Percentiles rank a stretch among this genome's conserved stretches.
Conservation (phyloP, 176 grass and related monocot genomes). For the Carex myosuroides region DNA sequence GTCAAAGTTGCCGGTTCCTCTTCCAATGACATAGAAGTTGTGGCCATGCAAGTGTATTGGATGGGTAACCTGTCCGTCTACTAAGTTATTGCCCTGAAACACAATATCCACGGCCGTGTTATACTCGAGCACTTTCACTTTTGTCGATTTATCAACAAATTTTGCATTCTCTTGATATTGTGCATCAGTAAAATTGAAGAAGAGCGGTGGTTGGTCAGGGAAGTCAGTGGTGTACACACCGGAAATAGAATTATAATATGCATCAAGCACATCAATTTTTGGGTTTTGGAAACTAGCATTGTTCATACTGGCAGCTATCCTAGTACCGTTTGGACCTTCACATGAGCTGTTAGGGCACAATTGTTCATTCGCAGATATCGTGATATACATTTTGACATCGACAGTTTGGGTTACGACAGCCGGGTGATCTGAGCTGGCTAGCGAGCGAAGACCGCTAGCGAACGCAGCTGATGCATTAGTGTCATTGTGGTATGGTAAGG, state of each 20-base stretch:
- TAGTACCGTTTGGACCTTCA: neutral
- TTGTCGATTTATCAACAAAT: neutral
- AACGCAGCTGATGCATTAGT: neutral
- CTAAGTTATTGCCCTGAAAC: no score
- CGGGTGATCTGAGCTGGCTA: neutral
- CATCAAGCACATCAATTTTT: slow-evolving; percentile 9
- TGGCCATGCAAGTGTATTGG: slow-evolving; percentile 42
- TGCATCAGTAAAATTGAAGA: slow-evolving; percentile 40
- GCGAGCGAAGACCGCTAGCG: neutral
- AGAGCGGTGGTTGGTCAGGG: slow-evolving; percentile 5
- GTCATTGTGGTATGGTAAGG: neutral
- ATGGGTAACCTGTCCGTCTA: no score
- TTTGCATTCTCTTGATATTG: neutral
- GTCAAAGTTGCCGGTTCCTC: slow-evolving; percentile 35
- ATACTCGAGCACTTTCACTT: no score
- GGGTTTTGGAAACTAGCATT: slow-evolving; percentile 39
- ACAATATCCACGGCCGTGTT: no score
- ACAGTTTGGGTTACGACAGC: neutral
- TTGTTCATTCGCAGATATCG: neutral
- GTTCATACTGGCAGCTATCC: slow-evolving; percentile 42
- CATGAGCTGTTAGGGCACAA: neutral
- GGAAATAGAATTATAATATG: slow-evolving; percentile 21
- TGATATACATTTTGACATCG: slow-evolving; percentile 29
- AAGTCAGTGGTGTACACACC: slow-evolving; percentile 26
- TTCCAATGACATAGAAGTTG: slow-evolving; percentile 37